Evolutionary conservation across 768 basidiomycete species (phyloP).

Genomic region (Guyanaporus albipodus): DNA sequence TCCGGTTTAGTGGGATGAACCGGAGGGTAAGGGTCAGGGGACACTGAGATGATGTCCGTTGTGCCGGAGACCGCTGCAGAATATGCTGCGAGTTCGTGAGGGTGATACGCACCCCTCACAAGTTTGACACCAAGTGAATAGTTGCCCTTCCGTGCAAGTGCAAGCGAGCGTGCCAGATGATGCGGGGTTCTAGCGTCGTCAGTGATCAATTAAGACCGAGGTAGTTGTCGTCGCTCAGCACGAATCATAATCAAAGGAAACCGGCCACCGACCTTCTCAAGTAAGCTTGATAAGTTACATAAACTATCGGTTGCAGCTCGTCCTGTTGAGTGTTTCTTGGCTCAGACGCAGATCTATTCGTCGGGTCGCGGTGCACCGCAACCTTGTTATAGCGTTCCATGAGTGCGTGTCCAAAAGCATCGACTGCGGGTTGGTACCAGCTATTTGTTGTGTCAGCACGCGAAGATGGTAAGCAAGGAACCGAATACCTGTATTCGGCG

Average conservation of each 20-base stretch:
- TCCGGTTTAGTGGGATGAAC: conserved; percentile 67
- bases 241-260: not conserved
- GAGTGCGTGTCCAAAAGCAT: conserved; percentile 70
- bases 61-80: conserved; percentile 12
- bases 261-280: conserved; percentile 54
- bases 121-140: conserved; percentile 89
- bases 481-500: conserved; percentile 68
- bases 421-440: conserved; percentile 76
- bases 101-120: conserved; percentile 90
- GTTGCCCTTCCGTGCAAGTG: conserved; percentile 57
- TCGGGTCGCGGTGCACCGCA: conserved; percentile 8
- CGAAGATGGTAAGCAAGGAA: not conserved
- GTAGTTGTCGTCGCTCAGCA: too few species aligned
- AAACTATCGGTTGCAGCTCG: conserved; percentile 66
- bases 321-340: not conserved
- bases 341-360: conserved; percentile 3
- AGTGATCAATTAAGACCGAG: not conserved
- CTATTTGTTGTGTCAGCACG: conserved; percentile 27
- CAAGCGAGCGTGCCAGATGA: conserved; percentile 63
- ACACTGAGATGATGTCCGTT: conserved; percentile 41
- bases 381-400: conserved; percentile 72
- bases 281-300: conserved; percentile 89
- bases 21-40: conserved; percentile 55
- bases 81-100: conserved; percentile 59
- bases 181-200: conserved; percentile 49